Percentiles rank a stretch among this genome's conserved stretches.
Conservation (phyloP, 805 yeast species). For the Yamadazyma paraphyllophila region DNA sequence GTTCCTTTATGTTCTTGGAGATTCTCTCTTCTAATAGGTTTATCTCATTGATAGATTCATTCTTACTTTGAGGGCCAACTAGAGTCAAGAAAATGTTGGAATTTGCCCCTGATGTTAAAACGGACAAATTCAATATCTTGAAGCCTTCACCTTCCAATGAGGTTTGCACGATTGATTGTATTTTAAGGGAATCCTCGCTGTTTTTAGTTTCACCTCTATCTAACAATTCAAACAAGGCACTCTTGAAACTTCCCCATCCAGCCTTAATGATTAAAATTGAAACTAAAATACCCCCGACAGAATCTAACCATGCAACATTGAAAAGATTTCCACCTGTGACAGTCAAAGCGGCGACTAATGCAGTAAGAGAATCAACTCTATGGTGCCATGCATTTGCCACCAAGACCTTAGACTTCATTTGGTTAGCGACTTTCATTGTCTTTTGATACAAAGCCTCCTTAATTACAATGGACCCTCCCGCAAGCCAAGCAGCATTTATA, state of each 20-base stretch:
- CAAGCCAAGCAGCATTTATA: slow-evolving; percentile 95
- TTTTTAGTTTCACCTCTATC: slow-evolving; percentile 62
- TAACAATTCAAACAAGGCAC: slow-evolving; percentile 70
- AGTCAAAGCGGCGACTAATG: slow-evolving; percentile 84
- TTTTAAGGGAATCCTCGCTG: slow-evolving; percentile 47
- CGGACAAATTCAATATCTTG: slow-evolving; percentile 40
- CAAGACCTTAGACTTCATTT: slow-evolving; percentile 80
- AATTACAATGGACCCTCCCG: slow-evolving; percentile 79
- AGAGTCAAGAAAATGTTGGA: slow-evolving; percentile 37
- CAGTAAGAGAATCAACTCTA: slow-evolving; percentile 88
- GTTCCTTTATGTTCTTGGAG: slow-evolving; percentile 31
- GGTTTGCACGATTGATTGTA: slow-evolving; percentile 40
- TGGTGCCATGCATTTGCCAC: slow-evolving; percentile 99
- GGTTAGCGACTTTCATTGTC: slow-evolving; percentile 75
- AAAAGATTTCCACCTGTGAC: slow-evolving; percentile 82
- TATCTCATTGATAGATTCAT: slow-evolving; percentile 27
- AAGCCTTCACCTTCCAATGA: slow-evolving; percentile 25
- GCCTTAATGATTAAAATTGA: slow-evolving; percentile 80
- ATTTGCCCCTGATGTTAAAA: slow-evolving; percentile 60
- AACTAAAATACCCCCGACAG: slow-evolving; percentile 87
- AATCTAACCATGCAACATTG: slow-evolving; percentile 80
- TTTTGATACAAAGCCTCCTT: slow-evolving; percentile 88
- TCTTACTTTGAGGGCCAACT: slow-evolving; percentile 20
- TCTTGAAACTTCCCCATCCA: slow-evolving; percentile 71
- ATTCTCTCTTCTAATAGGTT: slow-evolving; percentile 31